Evolutionary conservation across 164 flowering plant species (phyloP).

Genomic region (Tetrastigma voinierianum): DNA sequence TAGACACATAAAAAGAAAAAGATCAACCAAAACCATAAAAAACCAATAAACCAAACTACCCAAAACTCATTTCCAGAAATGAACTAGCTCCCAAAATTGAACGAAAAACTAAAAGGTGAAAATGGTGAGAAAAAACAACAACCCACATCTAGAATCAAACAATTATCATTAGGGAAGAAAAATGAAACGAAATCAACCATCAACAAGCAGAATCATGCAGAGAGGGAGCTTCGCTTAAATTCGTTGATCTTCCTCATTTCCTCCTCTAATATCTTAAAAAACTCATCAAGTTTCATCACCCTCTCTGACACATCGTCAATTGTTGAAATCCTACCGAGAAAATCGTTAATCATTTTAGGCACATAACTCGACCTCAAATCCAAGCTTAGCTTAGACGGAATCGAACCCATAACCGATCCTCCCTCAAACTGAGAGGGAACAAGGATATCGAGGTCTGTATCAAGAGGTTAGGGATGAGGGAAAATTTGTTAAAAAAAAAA

Average conservation of each 20-base stretch:
- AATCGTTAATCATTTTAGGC: constrained; percentile 40
- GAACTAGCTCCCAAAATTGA: too few relatives aligned
- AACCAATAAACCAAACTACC: constrained; percentile 13
- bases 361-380: constrained; percentile 32
- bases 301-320: constrained; percentile 34
- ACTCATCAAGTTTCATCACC: constrained; percentile 37
- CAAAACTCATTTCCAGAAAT: too few relatives aligned
- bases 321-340: constrained; percentile 38
- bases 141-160: too few relatives aligned
- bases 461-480: too few relatives aligned
- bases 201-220: constrained; percentile 65
- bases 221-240: constrained; percentile 86
- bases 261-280: constrained; percentile 48
- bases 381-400: constrained; percentile 42
- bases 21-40: neutral
- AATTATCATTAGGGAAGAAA: too few relatives aligned
- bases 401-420: too few relatives aligned
- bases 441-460: too few relatives aligned
- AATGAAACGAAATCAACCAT: constrained; percentile 51
- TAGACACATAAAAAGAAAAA: constrained; percentile 1
- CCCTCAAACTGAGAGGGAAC: too few relatives aligned
- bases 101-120: too few relatives aligned
- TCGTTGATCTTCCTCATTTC: constrained; percentile 78
- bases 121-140: too few relatives aligned
- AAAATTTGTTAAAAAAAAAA: too few relatives aligned